Evolutionary conservation across 345 rosid species (phyloP).

Genomic region (Fremontodendron californicum): DNA sequence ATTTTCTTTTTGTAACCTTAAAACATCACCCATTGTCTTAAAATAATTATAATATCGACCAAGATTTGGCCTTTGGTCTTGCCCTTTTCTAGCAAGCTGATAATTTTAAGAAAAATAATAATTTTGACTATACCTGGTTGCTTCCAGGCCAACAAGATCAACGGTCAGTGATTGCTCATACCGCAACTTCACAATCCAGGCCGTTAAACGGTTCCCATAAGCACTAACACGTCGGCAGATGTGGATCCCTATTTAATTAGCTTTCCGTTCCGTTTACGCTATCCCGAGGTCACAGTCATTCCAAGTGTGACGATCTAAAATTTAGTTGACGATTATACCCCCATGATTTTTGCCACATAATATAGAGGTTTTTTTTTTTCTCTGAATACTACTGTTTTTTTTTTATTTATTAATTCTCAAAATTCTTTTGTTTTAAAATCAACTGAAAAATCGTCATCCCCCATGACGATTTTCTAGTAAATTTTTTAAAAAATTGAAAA

Average conservation of each 20-base stretch:
- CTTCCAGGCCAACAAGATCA: constrained; percentile 20
- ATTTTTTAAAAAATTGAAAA: too few relatives aligned
- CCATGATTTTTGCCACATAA: neutral
- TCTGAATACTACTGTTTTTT: too few relatives aligned
- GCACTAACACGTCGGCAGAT: neutral
- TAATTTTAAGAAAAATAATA: neutral
- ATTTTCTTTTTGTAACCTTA: neutral
- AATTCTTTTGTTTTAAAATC: too few relatives aligned
- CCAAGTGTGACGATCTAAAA: constrained; percentile 19
- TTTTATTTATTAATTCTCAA: too few relatives aligned
- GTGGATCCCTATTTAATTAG: constrained; percentile 6
- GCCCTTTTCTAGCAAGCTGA: neutral
- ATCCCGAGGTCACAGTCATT: neutral
- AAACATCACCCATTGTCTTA: neutral
- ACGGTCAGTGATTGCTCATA: constrained; percentile 33
- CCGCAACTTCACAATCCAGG: neutral
- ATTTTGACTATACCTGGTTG: neutral
- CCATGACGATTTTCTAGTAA: too few relatives aligned
- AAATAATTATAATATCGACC: neutral
- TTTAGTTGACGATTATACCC: neutral
- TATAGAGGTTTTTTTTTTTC: too few relatives aligned
- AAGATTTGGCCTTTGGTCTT: constrained; percentile 5
- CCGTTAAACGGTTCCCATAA: neutral
- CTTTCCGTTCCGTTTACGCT: constrained; percentile 12
- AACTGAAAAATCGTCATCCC: too few relatives aligned